Evolutionary conservation across 1,284 basidiomycete genomes (phyloP).

Genomic region (Trichosporon sp.): DNA sequence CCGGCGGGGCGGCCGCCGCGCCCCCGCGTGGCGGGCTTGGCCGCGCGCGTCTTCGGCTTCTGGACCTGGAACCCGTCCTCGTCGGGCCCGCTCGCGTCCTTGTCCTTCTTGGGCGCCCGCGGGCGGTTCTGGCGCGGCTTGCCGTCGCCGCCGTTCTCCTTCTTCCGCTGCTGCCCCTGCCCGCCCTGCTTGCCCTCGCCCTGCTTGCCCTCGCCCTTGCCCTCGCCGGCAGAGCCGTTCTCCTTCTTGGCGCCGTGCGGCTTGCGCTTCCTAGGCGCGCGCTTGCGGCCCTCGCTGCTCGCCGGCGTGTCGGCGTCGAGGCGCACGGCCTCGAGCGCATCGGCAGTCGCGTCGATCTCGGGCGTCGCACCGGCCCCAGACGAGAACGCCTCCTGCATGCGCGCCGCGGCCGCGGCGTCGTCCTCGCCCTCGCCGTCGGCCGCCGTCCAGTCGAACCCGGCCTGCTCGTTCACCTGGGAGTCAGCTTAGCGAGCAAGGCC

Average conservation of each 20-base stretch:
- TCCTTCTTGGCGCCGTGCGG: not conserved
- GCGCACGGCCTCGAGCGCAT: not conserved
- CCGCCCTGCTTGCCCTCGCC: not conserved
- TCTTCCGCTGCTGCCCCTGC: constrained; percentile 4
- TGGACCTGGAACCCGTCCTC: constrained; percentile 44
- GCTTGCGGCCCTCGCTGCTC: constrained; percentile 5
- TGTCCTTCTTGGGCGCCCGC: constrained; percentile 1
- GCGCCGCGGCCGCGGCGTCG: constrained; percentile 8
- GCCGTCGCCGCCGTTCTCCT: not conserved
- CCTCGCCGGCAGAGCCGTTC: not conserved
- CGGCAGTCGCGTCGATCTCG: not conserved
- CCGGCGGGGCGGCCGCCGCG: constrained; percentile 12
- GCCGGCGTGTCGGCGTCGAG: not conserved
- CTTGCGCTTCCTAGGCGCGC: constrained; percentile 8
- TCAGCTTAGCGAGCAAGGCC: not conserved
- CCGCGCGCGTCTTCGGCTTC: constrained; percentile 16
- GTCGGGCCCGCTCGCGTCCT: constrained; percentile 22
- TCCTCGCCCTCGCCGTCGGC: constrained; percentile 26
- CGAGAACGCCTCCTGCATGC: not conserved
- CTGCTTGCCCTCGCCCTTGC: not conserved
- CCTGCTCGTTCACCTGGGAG: not conserved
- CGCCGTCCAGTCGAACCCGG: constrained; percentile 29
- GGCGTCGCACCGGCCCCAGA: constrained; percentile 11
- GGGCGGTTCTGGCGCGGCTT: not conserved
- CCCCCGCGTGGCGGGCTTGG: constrained; percentile 5